Evolutionary conservation across 805 yeast species (phyloP), one percentile per base, ranked within the genome.

Genomic region (Suhomyces kilbournensis): DNA sequence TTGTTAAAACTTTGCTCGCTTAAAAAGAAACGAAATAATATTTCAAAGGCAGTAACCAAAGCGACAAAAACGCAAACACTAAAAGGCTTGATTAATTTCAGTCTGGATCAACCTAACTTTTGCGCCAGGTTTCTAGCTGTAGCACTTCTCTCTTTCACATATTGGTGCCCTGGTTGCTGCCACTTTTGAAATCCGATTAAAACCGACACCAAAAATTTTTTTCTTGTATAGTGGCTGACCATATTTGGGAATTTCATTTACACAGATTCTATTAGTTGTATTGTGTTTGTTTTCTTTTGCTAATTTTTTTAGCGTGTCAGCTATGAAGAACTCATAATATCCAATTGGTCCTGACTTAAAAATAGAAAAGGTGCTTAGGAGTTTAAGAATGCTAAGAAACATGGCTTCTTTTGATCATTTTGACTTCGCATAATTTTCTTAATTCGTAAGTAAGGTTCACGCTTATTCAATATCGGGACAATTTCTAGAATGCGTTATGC

Each of bases 1-100:
- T 38, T 38, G 42, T 38, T 38, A 17, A 38, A 38, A 38, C 40
- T 38, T 38, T 38, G 30, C 30, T 42, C 45, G 48, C 45, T 42
- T 42, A 42, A 42, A 42, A 42, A 40, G 26, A 23, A 42, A 42
- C 26, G 30, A 23, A 42, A 42, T 42, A 42, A 42, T 42, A 42
- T 23, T 42, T 42, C 45, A 42, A 42, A 22, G 28, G 45, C 30
- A 23, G 19, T 32, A 32, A 32, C 35, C 35, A 14, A 32, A 32
- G 30, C 23, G 4, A 23, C 23, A 14, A 17, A 38, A 38, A 38
- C 22, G 23, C 42, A 19, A 38, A 17, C 40, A 35, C 20, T 19
- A 19, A 9, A 0, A 12, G 35, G 35, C n/a, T 12, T 32, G 17
- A 7, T n/a, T 7, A 32, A 32, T 32, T 32, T 32, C 35, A 32